Percentiles rank a stretch among this genome's conserved stretches.
Conservation (phyloP, 306 rosid species). For the Lathyrus tuberosus region DNA sequence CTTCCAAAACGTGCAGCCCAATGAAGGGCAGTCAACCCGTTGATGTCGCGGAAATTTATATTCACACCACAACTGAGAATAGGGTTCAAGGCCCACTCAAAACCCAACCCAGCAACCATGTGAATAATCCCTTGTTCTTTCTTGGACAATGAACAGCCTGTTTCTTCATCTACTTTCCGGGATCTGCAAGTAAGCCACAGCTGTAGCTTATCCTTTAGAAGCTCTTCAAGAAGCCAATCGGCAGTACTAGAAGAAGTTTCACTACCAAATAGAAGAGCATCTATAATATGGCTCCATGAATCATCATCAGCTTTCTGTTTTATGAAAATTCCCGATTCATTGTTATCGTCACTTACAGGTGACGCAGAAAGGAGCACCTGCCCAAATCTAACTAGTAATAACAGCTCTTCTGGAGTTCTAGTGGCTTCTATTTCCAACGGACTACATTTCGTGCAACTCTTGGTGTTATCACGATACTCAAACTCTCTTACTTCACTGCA, state of each 20-base stretch:
- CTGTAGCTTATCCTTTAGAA: conserved; percentile 80
- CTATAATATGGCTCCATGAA: conserved; percentile 73
- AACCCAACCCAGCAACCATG: conserved; percentile 94
- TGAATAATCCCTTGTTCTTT: conserved; percentile 93
- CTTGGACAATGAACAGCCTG: conserved; percentile 74
- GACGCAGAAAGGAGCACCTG: conserved; percentile 77
- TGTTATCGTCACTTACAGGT: conserved; percentile 40
- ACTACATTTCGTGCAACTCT: conserved; percentile 46
- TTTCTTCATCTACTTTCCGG: conserved; percentile 47
- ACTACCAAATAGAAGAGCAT: conserved; percentile 69
- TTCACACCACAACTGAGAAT: conserved; percentile 77
- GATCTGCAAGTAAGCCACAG: conserved; percentile 72
- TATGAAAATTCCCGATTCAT: conserved; percentile 48
- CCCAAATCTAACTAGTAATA: conserved; percentile 81
- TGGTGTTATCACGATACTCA: conserved; percentile 58
- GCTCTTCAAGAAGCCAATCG: conserved; percentile 86
- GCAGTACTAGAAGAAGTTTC: conserved; percentile 64
- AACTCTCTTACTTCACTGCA: conserved; percentile 96
- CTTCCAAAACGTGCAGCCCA: conserved; percentile 99
- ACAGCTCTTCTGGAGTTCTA: conserved; percentile 76
- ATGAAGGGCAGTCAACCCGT: conserved; percentile 93
- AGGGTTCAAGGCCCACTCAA: conserved; percentile 90
- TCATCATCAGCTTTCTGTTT: conserved; percentile 66
- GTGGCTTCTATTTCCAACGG: conserved; percentile 52
- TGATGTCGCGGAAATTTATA: conserved; percentile 94